phyloP scores from a whole-genome alignment of 2,329 filamentous ascomycete species.

The Phyllachora maydis region DNA sequence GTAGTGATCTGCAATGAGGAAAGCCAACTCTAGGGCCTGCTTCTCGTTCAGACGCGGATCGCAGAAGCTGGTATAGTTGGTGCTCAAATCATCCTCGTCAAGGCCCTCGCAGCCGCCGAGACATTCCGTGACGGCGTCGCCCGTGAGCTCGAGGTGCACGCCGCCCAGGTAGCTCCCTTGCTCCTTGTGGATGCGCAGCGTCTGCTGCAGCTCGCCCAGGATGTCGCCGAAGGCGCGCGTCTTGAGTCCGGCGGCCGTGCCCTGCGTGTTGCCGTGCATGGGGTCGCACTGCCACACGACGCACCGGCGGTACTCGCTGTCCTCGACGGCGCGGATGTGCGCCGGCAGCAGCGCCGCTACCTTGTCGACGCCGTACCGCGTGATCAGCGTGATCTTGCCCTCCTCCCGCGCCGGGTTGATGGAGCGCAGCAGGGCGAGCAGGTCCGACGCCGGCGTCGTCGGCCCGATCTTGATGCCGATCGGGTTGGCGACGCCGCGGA shows the following conservation, averaged over 20 bases:
- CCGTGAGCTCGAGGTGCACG: conserved; percentile 86
- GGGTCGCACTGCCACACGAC: conserved; percentile 98
- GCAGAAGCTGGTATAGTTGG: conserved; percentile 91
- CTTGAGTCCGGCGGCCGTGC: conserved; percentile 63
- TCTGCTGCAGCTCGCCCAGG: conserved; percentile 66
- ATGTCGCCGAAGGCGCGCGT: conserved; percentile 84
- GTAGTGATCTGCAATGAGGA: conserved; percentile 73
- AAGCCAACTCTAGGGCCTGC: conserved; percentile 86
- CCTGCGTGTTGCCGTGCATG: conserved; percentile 72
- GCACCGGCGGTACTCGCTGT: conserved; percentile 40
- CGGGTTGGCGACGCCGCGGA: conserved; percentile 87
- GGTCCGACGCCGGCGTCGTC: conserved; percentile 54
- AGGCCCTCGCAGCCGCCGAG: conserved; percentile 76
- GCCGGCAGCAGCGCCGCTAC: conserved; percentile 56
- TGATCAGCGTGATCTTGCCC: conserved; percentile 92
- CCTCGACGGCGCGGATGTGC: conserved; percentile 78
- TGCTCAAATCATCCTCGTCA: conserved; percentile 68
- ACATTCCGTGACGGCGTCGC: conserved; percentile 92
- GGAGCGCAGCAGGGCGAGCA: conserved; percentile 59
- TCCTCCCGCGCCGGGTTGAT: conserved; percentile 69
- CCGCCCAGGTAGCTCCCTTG: conserved; percentile 77
- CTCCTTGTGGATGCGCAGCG: conserved; percentile 66
- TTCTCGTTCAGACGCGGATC: conserved; percentile 94
- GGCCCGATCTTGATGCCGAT: conserved; percentile 94
- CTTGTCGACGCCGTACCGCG: conserved; percentile 69